Conservation (phyloP, 495 filamentous ascomycete genomes). For the Diplogelasinospora grovesii region DNA sequence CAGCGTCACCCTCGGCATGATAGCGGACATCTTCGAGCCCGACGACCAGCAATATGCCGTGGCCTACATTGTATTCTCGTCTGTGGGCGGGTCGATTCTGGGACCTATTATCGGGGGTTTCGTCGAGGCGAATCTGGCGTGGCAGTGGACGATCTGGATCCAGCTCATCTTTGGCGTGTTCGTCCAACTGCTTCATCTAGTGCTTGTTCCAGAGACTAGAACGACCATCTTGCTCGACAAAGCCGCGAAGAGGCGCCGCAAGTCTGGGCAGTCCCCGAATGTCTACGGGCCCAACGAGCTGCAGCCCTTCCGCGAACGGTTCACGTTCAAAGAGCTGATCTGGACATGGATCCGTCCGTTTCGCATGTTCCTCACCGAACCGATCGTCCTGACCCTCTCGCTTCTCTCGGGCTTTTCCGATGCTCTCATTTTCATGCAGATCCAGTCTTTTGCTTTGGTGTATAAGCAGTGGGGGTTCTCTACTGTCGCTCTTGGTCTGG, state of each 20-base stretch:
- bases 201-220: constrained; percentile 64
- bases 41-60: constrained; percentile 68
- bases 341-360: constrained; percentile 65
- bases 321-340: constrained; percentile 50
- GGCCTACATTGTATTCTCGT: constrained; percentile 69
- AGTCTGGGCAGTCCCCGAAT: constrained; percentile 46
- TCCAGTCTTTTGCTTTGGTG: constrained; percentile 59
- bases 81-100: constrained; percentile 66
- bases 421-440: constrained; percentile 76
- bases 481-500: constrained; percentile 48
- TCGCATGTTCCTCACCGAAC: constrained; percentile 70
- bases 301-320: constrained; percentile 39
- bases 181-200: constrained; percentile 58
- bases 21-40: constrained; percentile 72
- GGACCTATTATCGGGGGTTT: constrained; percentile 79
- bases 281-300: constrained; percentile 60
- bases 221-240: constrained; percentile 59
- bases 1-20: constrained; percentile 76
- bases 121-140: constrained; percentile 56
- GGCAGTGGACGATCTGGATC: constrained; percentile 77
- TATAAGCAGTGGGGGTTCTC: constrained; percentile 60
- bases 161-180: constrained; percentile 67
- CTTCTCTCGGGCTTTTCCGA: constrained; percentile 71
- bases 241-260: constrained; percentile 58
- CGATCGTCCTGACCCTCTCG: constrained; percentile 66